Evolutionary conservation across 495 filamentous ascomycete genomes (phyloP).

Genomic region (Penicillium lagena): DNA sequence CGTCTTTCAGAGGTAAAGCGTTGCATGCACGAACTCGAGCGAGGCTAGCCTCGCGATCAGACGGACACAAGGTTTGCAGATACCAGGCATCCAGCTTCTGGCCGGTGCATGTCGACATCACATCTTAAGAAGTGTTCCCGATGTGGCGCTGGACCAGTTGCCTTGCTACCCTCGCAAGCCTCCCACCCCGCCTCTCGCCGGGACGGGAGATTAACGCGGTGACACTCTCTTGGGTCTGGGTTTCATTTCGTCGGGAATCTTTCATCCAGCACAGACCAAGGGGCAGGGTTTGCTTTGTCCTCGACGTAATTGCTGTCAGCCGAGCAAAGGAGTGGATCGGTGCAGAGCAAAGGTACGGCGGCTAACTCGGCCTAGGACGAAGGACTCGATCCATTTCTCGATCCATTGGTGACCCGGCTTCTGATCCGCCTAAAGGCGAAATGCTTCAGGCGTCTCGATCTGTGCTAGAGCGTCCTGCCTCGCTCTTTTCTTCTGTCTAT

Average conservation of each 20-base stretch:
- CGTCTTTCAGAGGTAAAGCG: too few species aligned
- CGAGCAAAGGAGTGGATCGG: neutral
- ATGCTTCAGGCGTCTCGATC: constrained; percentile 10
- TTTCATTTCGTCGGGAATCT: constrained; percentile 13
- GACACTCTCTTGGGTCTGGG: constrained; percentile 17
- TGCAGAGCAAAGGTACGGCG: constrained; percentile 13
- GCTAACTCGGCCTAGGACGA: constrained; percentile 5
- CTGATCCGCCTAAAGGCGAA: neutral
- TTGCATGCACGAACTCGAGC: too few species aligned
- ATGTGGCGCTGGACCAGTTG: neutral
- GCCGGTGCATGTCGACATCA: too few species aligned
- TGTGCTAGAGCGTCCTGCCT: constrained; percentile 6
- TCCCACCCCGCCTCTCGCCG: neutral
- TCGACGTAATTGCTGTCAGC: too few species aligned
- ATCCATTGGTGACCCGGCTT: constrained; percentile 8
- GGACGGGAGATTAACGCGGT: constrained; percentile 18
- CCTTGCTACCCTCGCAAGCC: neutral
- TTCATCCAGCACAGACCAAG: constrained; percentile 2
- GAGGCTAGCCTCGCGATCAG: too few species aligned
- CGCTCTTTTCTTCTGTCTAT: neutral
- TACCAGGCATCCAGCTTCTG: too few species aligned
- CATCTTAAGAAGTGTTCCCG: too few species aligned
- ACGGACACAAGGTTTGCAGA: too few species aligned
- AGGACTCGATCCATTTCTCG: constrained; percentile 8
- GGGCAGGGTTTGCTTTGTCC: neutral